These are phyloP conservation scores for Phoma sp. DNA, from an alignment of 2,329 filamentous ascomycete species.

Conservation along the genomic window DNA sequence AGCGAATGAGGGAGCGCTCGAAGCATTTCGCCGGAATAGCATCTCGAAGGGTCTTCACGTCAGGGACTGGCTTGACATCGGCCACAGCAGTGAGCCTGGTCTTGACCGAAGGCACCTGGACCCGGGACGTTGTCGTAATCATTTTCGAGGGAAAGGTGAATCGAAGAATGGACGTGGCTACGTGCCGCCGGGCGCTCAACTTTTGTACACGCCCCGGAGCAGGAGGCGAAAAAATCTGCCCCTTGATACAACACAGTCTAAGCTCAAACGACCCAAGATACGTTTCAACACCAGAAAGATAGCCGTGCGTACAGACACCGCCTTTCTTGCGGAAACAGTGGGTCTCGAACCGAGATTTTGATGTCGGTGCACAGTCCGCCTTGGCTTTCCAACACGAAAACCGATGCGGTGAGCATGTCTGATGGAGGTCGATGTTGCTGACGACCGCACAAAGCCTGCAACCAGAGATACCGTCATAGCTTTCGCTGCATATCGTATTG, in stretches of 20 bases:
- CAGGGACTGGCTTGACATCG: slow-evolving; percentile 26
- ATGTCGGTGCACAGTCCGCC: slow-evolving; percentile 28
- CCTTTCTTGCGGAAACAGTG: slow-evolving; percentile 28
- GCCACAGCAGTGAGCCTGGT: slow-evolving; percentile 26
- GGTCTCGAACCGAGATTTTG: slow-evolving; percentile 30
- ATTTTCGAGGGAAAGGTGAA: slow-evolving; percentile 12
- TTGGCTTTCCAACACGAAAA: slow-evolving; percentile 16
- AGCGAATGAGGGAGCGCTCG: slow-evolving; percentile 30
- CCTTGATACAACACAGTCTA: slow-evolving; percentile 25
- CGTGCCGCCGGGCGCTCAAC: slow-evolving; percentile 9
- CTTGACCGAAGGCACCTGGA: slow-evolving; percentile 21
- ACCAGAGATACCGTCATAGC: neutral
- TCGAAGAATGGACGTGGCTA: slow-evolving; percentile 7
- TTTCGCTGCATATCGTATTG: neutral
- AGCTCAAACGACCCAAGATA: slow-evolving; percentile 27
- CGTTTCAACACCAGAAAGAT: slow-evolving; percentile 27
- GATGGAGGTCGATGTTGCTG: slow-evolving; percentile 4
- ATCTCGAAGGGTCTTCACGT: slow-evolving; percentile 33
- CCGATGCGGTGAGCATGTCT: slow-evolving; percentile 16
- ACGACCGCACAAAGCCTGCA: neutral
- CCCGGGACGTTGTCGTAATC: slow-evolving; percentile 28
- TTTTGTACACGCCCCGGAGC: slow-evolving; percentile 20
- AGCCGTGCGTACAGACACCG: slow-evolving; percentile 30
- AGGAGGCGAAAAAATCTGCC: slow-evolving; percentile 24
- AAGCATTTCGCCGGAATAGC: slow-evolving; percentile 35